phyloP scores from a whole-genome alignment of 768 basidiomycete genomes.

The Tricholoma matsutake region DNA sequence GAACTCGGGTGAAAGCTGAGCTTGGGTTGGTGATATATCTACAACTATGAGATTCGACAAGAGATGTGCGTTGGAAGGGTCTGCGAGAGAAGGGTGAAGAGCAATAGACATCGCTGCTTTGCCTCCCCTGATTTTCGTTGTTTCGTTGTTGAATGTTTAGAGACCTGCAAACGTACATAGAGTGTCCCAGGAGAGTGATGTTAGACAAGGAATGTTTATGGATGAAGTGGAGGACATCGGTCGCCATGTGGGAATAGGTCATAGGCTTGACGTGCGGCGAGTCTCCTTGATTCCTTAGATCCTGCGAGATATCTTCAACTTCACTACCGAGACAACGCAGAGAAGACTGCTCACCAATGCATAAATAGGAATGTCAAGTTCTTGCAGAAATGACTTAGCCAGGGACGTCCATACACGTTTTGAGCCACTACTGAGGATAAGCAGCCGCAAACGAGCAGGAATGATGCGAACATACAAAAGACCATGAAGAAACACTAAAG shows the following conservation, averaged over 20 bases:
- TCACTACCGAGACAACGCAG: background rate
- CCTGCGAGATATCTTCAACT: slow-evolving; percentile 4
- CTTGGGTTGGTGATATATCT: slow-evolving; percentile 70
- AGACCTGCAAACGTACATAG: slow-evolving; percentile 55
- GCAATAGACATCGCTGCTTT: slow-evolving; percentile 74
- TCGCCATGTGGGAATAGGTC: slow-evolving; percentile 72
- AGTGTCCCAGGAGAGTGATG: slow-evolving; percentile 79
- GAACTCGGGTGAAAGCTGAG: slow-evolving; percentile 57
- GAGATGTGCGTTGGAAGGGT: slow-evolving; percentile 21
- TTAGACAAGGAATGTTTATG: slow-evolving; percentile 45
- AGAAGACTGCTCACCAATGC: slow-evolving; percentile 39
- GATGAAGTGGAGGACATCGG: slow-evolving; percentile 71
- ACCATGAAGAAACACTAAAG: slow-evolving; percentile 57
- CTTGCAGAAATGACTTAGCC: slow-evolving; percentile 61
- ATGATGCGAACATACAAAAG: slow-evolving; percentile 43
- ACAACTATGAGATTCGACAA: slow-evolving; percentile 62
- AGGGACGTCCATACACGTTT: slow-evolving; percentile 85
- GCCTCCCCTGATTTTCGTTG: slow-evolving; percentile 57
- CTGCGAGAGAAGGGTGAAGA: slow-evolving; percentile 34
- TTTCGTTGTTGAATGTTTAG: background rate
- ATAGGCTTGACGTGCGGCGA: slow-evolving; percentile 72
- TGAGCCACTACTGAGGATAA: slow-evolving; percentile 51
- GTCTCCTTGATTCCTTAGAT: slow-evolving; percentile 80
- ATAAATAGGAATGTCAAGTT: slow-evolving; percentile 64
- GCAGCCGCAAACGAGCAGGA: background rate